phyloP scores from a whole-genome alignment of 345 rosid genomes.

The Salix koriyanagi region DNA sequence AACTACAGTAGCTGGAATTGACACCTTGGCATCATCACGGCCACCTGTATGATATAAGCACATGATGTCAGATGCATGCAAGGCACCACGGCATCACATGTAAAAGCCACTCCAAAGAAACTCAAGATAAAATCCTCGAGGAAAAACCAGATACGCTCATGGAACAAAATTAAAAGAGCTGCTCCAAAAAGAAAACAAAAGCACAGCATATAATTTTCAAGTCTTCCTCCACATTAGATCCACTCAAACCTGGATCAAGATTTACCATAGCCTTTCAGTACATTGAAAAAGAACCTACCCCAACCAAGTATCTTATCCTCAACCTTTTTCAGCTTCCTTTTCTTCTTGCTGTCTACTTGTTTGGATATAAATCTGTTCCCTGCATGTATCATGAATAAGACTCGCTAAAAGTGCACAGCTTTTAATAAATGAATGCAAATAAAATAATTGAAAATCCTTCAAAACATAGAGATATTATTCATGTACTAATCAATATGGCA shows the following conservation, averaged over 20 bases:
- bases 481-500: conserved; percentile 12
- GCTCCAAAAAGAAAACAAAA: not conserved
- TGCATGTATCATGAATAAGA: conserved; percentile 32
- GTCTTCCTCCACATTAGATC: not conserved
- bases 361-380: conserved; percentile 81
- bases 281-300: conserved; percentile 50
- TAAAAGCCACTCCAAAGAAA: not conserved
- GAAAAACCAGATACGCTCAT: not conserved
- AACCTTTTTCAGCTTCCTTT: conserved; percentile 83
- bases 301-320: conserved; percentile 95
- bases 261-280: not conserved
- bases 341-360: conserved; percentile 77
- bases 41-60: conserved; percentile 57
- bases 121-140: not conserved
- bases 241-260: not conserved
- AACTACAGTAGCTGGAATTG: conserved; percentile 69
- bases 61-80: not conserved
- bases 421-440: not conserved
- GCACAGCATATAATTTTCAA: not conserved
- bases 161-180: not conserved
- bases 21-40: conserved; percentile 82
- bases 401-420: not conserved
- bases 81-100: not conserved
- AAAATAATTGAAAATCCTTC: not conserved
- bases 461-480: not conserved